Percentiles rank a stretch among this genome's conserved stretches.
phyloP scores from a whole-genome alignment of 1,139 yeast genomes.

The Nakaseomyces glabratus region DNA sequence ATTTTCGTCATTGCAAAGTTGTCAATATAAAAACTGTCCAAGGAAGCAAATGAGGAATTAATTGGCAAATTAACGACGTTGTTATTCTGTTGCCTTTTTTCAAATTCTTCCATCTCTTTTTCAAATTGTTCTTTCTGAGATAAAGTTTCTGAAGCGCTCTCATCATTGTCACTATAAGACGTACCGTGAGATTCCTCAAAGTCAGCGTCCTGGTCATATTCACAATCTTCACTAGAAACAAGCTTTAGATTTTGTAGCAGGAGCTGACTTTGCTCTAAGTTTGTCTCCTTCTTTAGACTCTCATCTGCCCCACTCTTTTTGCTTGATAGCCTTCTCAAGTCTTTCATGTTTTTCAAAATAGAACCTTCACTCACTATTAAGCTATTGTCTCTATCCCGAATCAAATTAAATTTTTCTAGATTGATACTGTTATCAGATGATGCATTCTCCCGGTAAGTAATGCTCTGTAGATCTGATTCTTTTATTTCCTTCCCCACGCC shows the following conservation, averaged over 20 bases:
- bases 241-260: background rate
- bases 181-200: slow-evolving; percentile 28
- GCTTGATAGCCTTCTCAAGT: slow-evolving; percentile 4
- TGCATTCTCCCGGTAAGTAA: slow-evolving; percentile 16
- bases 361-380: slow-evolving; percentile 18
- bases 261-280: background rate
- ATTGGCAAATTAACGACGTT: slow-evolving; percentile 47
- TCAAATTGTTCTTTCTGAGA: slow-evolving; percentile 14
- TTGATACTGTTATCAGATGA: slow-evolving; percentile 6
- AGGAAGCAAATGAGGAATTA: slow-evolving; percentile 67
- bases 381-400: slow-evolving; percentile 10
- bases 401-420: slow-evolving; percentile 1
- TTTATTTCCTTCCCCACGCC: slow-evolving; percentile 66
- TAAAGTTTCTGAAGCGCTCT: slow-evolving; percentile 7
- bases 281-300: slow-evolving; percentile 7
- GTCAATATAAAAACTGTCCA: slow-evolving; percentile 65
- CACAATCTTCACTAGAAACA: slow-evolving; percentile 5
- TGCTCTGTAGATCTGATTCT: slow-evolving; percentile 51
- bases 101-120: slow-evolving; percentile 26
- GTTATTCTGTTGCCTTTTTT: slow-evolving; percentile 35
- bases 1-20: slow-evolving; percentile 30
- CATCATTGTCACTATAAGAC: slow-evolving; percentile 5
- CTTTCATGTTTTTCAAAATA: slow-evolving; percentile 11
- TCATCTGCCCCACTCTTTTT: background rate
- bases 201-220: slow-evolving; percentile 46